phyloP scores from a whole-genome alignment of 2,329 filamentous ascomycete genomes.

The Ploettnerulaceae sp. region DNA sequence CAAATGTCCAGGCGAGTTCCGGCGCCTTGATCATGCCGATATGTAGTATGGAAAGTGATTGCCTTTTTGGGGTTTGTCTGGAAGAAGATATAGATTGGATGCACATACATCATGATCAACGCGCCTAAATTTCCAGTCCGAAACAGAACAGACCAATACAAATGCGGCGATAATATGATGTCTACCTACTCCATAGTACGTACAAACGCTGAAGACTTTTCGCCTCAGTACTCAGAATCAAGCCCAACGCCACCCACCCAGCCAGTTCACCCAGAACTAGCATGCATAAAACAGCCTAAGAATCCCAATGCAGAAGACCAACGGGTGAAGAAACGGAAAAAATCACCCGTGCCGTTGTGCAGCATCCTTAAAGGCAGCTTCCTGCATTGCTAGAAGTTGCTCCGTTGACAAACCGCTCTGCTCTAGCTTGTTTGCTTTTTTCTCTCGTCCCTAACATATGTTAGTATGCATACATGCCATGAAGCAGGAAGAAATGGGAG shows the following conservation, averaged over 20 bases:
- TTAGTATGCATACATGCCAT: background rate
- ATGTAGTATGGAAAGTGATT: background rate
- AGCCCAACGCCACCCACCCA: conserved; percentile 2
- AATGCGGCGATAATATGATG: conserved; percentile 1
- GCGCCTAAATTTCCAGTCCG: background rate
- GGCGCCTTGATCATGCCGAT: background rate
- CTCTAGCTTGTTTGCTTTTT: conserved; percentile 96
- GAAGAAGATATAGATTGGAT: background rate
- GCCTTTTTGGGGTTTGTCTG: background rate
- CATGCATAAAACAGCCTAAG: background rate
- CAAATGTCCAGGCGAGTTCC: conserved; percentile 1
- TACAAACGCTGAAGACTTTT: conserved; percentile 3
- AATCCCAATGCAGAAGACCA: background rate
- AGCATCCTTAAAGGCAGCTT: conserved; percentile 84
- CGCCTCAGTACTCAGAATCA: background rate
- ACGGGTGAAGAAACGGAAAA: background rate
- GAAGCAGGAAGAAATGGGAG: background rate
- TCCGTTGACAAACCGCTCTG: conserved; percentile 89
- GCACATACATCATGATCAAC: background rate
- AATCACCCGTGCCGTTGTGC: conserved; percentile 33
- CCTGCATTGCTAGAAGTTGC: conserved; percentile 81
- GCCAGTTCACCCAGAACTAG: background rate
- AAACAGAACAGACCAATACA: background rate
- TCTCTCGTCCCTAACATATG: conserved; percentile 70
- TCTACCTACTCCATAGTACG: background rate